Evolutionary conservation across 2,329 filamentous ascomycete genomes (phyloP).

Genomic region (Magnaporthiopsis poae): DNA sequence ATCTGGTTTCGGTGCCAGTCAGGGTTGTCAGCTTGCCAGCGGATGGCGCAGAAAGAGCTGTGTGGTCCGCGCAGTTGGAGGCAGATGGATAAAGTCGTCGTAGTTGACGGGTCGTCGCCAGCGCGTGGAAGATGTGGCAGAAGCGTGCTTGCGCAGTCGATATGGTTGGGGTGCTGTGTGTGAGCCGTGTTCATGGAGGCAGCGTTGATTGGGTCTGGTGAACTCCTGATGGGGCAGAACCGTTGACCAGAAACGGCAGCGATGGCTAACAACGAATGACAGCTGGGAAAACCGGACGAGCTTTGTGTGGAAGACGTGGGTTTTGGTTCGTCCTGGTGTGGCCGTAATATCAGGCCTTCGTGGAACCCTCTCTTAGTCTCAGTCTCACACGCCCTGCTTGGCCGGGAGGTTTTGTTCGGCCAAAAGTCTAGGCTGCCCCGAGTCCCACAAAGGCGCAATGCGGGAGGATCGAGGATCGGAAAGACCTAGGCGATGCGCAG

Average conservation of each 20-base stretch:
- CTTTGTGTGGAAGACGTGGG: neutral
- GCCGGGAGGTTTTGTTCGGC: no score
- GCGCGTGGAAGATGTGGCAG: neutral
- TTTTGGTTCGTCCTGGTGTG: neutral
- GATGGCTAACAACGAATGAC: neutral
- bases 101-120: neutral
- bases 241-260: neutral
- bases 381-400: neutral
- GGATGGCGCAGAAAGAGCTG: no score
- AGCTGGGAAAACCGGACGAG: neutral
- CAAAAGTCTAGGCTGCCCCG: no score
- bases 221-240: neutral
- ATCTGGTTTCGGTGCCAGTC: no score
- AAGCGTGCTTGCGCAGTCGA: neutral
- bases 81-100: neutral
- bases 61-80: neutral
- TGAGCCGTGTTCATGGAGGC: conserved; percentile 17
- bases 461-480: no score
- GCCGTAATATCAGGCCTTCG: conserved; percentile 4
- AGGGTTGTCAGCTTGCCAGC: no score
- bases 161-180: conserved; percentile 15
- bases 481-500: no score
- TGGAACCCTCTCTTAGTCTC: neutral
- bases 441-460: no score
- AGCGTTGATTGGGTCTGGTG: neutral